These are phyloP conservation scores for Xylaria grammica DNA, from an alignment of 495 filamentous ascomycete species.

Conservation along the genomic window DNA sequence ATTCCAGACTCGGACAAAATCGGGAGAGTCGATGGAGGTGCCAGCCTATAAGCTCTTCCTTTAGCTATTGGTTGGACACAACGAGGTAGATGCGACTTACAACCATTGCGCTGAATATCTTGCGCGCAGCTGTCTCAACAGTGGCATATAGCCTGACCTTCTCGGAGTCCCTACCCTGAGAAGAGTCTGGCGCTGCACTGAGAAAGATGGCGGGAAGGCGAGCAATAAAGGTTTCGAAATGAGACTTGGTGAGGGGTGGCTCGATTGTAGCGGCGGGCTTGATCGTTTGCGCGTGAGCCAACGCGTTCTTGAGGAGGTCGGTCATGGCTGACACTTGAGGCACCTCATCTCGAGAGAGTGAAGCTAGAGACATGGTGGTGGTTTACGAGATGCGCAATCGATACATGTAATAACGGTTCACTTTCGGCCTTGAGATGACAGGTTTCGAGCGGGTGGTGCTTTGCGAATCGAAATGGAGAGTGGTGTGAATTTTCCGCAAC, in stretches of 20 bases:
- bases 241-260: constrained; percentile 71
- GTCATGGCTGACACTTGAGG: constrained; percentile 62
- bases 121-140: constrained; percentile 78
- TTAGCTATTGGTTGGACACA: constrained; percentile 16
- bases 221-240: constrained; percentile 56
- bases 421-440: neutral
- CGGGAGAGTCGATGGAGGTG: constrained; percentile 71
- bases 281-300: constrained; percentile 65
- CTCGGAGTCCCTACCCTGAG: constrained; percentile 37
- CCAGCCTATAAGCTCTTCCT: constrained; percentile 54
- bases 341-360: constrained; percentile 51
- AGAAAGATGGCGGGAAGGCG: constrained; percentile 47
- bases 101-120: constrained; percentile 75
- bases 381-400: neutral
- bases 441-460: neutral
- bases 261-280: constrained; percentile 75
- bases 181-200: constrained; percentile 15
- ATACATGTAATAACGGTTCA: neutral
- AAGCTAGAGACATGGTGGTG: constrained; percentile 46
- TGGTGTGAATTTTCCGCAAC: neutral
- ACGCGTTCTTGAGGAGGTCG: constrained; percentile 62
- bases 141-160: constrained; percentile 62
- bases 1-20: constrained; percentile 87
- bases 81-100: constrained; percentile 53
- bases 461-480: neutral